Evolutionary conservation across 75 land plant genomes (phyloP), one percentile per base, ranked within the genome.

Genomic region (Chamaecyparis obtusa): DNA sequence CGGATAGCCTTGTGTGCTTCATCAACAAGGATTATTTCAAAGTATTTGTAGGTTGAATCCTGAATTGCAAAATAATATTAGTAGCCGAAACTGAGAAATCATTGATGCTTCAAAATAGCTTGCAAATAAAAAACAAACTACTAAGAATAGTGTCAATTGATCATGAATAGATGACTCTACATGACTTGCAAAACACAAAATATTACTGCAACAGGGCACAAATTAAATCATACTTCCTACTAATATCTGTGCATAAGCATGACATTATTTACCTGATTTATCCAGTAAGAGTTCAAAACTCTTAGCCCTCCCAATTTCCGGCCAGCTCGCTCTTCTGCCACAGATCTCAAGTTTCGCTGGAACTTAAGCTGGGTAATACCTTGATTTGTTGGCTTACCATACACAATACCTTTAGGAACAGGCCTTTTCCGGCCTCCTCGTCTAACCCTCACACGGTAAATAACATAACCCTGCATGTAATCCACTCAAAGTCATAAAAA

Each of bases 361-460:
- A 92, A 92, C 86, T 92, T 92, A 54, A 92, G 85, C 75, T 92
- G 93, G 4, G 92, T 92, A 76, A 90, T 91, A 91, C 92, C 93
- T 41, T 89, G 87, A 39, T 89, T 86, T 49, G 44, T 86, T 7
- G 90, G 90, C 87, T 89, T 89, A 9, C 90, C 90, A 86, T 93
- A 95, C 55, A 96, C 97, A 90, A 96, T 96, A 90, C 97, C 97
- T 94, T 96, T 96, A 49, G 95, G 92, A 46, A 95, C 96, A 3
- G 96, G 96, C 88, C 96, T 95, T 94, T 95, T 95, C 41, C 97
- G 76, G 9, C 97, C 97, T 87, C 97, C 97, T 81, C 97, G 92
- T 69, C 96, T 91, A 33, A 96, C 97, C 56, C 96, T 96, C 5
- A 96, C 91, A 71, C 97, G 95, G 85, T 96, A 96, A 44, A 96